A percentile compares a stretch with the other conserved stretches of the same genome.
phyloP scores from a whole-genome alignment of 306 rosid species.

The Gleditsia sinensis region DNA sequence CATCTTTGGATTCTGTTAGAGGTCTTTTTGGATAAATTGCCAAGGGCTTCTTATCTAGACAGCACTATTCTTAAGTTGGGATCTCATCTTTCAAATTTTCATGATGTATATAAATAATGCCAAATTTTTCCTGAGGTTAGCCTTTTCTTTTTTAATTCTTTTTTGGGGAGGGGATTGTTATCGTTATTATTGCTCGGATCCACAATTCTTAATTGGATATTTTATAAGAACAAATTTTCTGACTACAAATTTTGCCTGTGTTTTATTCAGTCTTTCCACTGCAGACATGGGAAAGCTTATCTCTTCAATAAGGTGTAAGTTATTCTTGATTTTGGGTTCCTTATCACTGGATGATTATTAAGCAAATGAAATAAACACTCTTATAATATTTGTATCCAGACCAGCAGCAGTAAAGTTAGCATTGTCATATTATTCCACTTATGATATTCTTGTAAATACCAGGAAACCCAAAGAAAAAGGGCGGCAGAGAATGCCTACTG shows the following conservation, averaged over 20 bases:
- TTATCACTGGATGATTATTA: slow-evolving; percentile 23
- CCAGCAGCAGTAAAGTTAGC: background rate
- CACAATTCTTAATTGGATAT: slow-evolving; percentile 25
- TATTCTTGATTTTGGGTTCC: slow-evolving; percentile 45
- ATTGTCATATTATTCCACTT: slow-evolving; percentile 12
- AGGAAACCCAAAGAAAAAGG: background rate
- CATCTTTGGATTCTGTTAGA: background rate
- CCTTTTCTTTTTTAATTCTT: slow-evolving; percentile 2
- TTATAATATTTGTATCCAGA: slow-evolving; percentile 15
- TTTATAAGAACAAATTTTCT: slow-evolving; percentile 39
- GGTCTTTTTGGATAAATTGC: background rate
- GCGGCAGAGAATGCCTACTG: background rate
- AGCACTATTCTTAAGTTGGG: background rate
- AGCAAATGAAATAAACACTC: background rate
- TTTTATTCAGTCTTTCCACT: slow-evolving; percentile 81
- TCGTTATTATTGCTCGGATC: slow-evolving; percentile 19
- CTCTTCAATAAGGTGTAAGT: slow-evolving; percentile 99
- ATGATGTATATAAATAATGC: slow-evolving; percentile 3
- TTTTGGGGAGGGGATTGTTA: background rate
- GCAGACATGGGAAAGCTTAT: slow-evolving; percentile 93
- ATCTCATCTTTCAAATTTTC: background rate
- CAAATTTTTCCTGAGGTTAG: background rate
- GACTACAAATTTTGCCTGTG: slow-evolving; percentile 52
- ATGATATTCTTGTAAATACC: background rate
- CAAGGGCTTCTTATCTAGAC: background rate